phyloP scores from a whole-genome alignment of 495 filamentous ascomycete species.

The Daldinia loculata region DNA sequence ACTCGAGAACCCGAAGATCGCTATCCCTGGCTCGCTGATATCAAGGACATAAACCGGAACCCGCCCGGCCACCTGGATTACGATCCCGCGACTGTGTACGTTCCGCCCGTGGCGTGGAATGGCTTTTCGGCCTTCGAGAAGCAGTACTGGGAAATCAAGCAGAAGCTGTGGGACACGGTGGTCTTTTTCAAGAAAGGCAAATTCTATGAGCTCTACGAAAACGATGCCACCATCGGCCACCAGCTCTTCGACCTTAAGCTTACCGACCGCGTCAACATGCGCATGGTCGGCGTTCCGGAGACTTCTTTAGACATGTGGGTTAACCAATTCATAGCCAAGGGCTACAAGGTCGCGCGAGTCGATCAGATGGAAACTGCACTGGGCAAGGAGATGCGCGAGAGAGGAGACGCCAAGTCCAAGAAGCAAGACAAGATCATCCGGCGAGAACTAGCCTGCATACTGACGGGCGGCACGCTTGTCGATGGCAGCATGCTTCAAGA shows the following conservation, averaged over 20 bases:
- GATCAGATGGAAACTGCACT: slow-evolving; percentile 96
- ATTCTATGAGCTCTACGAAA: slow-evolving; percentile 98
- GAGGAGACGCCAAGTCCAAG: slow-evolving; percentile 66
- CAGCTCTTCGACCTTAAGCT: slow-evolving; percentile 98
- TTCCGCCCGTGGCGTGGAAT: slow-evolving; percentile 77
- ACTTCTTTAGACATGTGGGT: slow-evolving; percentile 91
- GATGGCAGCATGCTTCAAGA: slow-evolving; percentile 97
- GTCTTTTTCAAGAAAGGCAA: slow-evolving; percentile 99
- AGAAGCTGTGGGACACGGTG: slow-evolving; percentile 95
- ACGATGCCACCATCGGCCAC: slow-evolving; percentile 96
- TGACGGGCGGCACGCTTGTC: slow-evolving; percentile 91
- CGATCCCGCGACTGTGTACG: slow-evolving; percentile 89
- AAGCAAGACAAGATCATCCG: slow-evolving; percentile 91
- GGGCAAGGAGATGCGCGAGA: slow-evolving; percentile 97
- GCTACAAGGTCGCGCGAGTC: slow-evolving; percentile 94
- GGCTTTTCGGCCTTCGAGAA: slow-evolving; percentile 94
- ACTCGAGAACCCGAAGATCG: slow-evolving; percentile 80
- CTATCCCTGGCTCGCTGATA: slow-evolving; percentile 88
- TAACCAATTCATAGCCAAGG: slow-evolving; percentile 92
- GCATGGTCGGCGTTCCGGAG: slow-evolving; percentile 95
- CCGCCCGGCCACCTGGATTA: slow-evolving; percentile 85
- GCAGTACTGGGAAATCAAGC: slow-evolving; percentile 99
- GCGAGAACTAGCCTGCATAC: slow-evolving; percentile 87
- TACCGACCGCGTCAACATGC: slow-evolving; percentile 98
- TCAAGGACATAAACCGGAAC: slow-evolving; percentile 83